Conservation (phyloP, 2,329 filamentous ascomycete species). For the Alternaria sp. region DNA sequence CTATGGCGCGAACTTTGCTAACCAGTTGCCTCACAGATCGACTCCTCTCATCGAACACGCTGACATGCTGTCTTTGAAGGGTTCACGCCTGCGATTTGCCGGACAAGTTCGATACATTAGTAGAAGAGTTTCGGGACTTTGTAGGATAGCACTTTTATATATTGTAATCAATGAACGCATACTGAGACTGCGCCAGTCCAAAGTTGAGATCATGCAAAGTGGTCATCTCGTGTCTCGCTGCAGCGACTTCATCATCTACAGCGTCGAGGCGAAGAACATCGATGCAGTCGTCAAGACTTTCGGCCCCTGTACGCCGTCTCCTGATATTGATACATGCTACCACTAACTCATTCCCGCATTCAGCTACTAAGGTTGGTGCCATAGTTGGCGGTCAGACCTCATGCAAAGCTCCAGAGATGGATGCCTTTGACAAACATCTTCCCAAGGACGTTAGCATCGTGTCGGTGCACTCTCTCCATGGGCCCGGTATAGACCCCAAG, state of each 20-base stretch:
- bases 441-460: conserved; percentile 91
- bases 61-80: conserved; percentile 62
- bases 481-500: conserved; percentile 85
- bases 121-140: conserved; percentile 83
- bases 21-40: conserved; percentile 45
- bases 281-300: conserved; percentile 86
- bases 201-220: conserved; percentile 87
- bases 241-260: conserved; percentile 99
- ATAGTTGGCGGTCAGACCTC: conserved; percentile 98
- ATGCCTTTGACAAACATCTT: conserved; percentile 88
- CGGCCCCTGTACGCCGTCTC: conserved; percentile 80
- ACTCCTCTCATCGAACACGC: conserved; percentile 9
- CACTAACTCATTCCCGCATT: conserved; percentile 18
- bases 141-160: conserved; percentile 69
- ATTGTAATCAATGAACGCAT: conserved; percentile 45
- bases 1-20: conserved; percentile 37
- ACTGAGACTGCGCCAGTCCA: conserved; percentile 69
- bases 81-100: conserved; percentile 94
- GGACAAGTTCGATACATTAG: conserved; percentile 83
- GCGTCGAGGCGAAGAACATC: conserved; percentile 92
- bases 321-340: conserved; percentile 8
- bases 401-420: conserved; percentile 96
- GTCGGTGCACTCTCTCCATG: conserved; percentile 95
- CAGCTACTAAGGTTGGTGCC: conserved; percentile 92
- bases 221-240: conserved; percentile 94